Conservation (phyloP, 441 rosid species). For the Pelargonium fulgidum region DNA sequence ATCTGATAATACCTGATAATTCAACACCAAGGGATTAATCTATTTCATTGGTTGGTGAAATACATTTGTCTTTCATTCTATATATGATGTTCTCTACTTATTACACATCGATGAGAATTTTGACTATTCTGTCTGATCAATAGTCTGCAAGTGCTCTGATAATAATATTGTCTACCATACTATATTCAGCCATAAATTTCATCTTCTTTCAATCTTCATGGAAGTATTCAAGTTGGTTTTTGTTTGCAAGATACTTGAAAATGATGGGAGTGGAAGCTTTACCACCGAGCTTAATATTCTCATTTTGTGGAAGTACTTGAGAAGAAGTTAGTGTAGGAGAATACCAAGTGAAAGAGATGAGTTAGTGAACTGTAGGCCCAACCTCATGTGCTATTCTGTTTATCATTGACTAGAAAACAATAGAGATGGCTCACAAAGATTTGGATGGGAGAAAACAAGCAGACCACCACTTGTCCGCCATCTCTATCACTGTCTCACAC, state of each 20-base stretch:
- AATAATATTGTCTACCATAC: neutral
- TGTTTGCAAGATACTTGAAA: neutral
- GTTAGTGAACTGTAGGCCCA: neutral
- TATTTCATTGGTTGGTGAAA: no score
- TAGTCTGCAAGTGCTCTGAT: constrained; percentile 1
- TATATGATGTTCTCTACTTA: neutral
- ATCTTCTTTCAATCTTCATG: neutral
- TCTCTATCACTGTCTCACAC: no score
- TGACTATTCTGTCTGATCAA: neutral
- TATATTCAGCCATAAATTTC: neutral
- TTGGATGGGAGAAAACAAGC: no score
- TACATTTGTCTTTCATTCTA: neutral
- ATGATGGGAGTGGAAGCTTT: no score
- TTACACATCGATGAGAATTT: neutral
- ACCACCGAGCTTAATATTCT: no score
- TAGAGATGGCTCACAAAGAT: neutral
- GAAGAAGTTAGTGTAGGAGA: neutral
- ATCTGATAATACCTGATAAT: no score
- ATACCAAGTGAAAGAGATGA: neutral
- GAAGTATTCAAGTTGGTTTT: neutral
- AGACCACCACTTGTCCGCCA: no score
- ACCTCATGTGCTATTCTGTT: neutral
- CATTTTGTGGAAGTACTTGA: neutral
- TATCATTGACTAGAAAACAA: neutral
- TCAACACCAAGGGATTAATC: no score